Conservation (phyloP, 176 grass and related monocot genomes). For the Avena eriantha region DNA sequence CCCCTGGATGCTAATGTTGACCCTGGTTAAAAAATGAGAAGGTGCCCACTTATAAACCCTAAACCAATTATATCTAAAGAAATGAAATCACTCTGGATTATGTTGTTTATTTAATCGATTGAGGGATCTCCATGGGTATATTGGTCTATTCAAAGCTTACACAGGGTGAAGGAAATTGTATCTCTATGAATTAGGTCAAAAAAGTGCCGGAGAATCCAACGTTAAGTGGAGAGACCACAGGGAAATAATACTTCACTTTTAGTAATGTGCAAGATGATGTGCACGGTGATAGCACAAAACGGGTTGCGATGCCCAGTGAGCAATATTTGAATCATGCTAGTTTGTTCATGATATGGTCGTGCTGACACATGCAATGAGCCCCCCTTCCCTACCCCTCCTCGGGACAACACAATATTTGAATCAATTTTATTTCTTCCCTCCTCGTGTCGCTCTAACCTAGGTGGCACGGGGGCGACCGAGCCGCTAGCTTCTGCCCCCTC, state of each 20-base stretch:
- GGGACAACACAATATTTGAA: no score
- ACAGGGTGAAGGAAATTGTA: background rate
- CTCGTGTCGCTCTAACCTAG: no score
- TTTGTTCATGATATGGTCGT: slow-evolving; percentile 15
- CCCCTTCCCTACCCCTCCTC: no score
- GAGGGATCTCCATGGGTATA: background rate
- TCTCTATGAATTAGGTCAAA: slow-evolving; percentile 27
- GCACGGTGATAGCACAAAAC: slow-evolving; percentile 5
- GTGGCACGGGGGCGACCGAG: no score
- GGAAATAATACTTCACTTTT: background rate
- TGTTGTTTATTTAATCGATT: slow-evolving; percentile 27
- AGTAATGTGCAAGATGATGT: slow-evolving; percentile 14
- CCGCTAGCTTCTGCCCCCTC: no score
- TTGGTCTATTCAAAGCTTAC: background rate
- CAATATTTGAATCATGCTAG: slow-evolving; percentile 39
- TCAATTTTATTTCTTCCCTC: no score
- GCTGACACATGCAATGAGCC: background rate
- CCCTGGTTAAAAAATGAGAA: slow-evolving; percentile 40
- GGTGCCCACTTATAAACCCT: slow-evolving; percentile 15
- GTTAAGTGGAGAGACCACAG: background rate
- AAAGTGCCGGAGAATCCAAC: background rate
- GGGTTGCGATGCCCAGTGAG: background rate
- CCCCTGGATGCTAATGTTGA: slow-evolving; percentile 52
- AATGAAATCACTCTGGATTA: background rate
- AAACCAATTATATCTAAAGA: slow-evolving; percentile 10